Conservation (phyloP, 2,329 filamentous ascomycete genomes). For the Rosellinia necatrix region DNA sequence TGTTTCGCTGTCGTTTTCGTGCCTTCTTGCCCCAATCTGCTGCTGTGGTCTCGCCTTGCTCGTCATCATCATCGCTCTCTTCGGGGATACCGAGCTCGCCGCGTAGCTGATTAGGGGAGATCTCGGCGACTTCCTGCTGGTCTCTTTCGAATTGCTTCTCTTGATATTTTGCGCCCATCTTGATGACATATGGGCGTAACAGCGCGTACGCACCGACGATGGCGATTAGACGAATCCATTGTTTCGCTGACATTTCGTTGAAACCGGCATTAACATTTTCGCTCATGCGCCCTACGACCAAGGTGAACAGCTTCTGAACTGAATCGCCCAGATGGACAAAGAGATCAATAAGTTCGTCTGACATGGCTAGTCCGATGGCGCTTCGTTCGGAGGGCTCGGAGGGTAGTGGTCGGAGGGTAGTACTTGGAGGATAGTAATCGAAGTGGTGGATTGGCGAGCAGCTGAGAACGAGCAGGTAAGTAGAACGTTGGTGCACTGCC, state of each 20-base stretch:
- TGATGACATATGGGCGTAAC: constrained; percentile 74
- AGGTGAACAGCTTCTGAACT: constrained; percentile 34
- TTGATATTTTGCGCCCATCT: constrained; percentile 65
- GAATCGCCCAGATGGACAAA: constrained; percentile 39
- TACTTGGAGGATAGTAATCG: background rate
- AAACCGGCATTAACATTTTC: constrained; percentile 58
- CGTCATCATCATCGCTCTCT: constrained; percentile 57
- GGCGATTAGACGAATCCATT: constrained; percentile 71
- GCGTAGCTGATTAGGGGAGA: constrained; percentile 69
- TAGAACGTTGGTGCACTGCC: background rate
- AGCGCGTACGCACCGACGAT: constrained; percentile 76
- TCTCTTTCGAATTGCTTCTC: constrained; percentile 67
- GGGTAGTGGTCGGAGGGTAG: background rate
- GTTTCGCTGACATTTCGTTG: constrained; percentile 54
- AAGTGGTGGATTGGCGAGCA: background rate
- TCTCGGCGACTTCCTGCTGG: constrained; percentile 56
- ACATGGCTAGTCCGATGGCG: constrained; percentile 32
- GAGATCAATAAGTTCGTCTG: constrained; percentile 39
- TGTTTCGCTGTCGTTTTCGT: constrained; percentile 68
- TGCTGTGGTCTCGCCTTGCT: constrained; percentile 48
- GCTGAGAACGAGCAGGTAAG: background rate
- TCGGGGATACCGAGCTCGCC: constrained; percentile 58
- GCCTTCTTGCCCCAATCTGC: constrained; percentile 74
- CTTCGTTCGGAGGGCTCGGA: constrained; percentile 1
- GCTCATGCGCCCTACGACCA: constrained; percentile 43